Evolutionary conservation across 768 basidiomycete genomes (phyloP).

Genomic region (Cubamyces sp.): DNA sequence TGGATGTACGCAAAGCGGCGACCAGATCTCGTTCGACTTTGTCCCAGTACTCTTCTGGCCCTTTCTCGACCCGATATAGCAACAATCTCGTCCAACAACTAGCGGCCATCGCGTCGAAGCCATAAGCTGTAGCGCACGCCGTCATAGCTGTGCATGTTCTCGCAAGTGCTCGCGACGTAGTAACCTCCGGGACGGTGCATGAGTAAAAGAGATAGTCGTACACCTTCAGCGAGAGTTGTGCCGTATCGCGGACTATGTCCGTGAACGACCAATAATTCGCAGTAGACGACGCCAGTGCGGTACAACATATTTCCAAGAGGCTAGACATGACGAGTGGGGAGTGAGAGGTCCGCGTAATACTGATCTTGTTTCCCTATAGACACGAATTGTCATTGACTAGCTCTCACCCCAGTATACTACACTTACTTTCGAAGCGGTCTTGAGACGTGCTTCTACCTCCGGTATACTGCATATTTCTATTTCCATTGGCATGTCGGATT

Average conservation of each 20-base stretch:
- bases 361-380: background rate
- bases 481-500: background rate
- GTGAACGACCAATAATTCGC: constrained; percentile 53
- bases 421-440: background rate
- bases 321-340: constrained; percentile 52
- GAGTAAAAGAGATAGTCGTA: constrained; percentile 47
- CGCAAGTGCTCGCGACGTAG: constrained; percentile 45
- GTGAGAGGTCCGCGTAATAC: constrained; percentile 34
- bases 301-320: constrained; percentile 48
- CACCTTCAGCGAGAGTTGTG: constrained; percentile 45
- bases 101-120: constrained; percentile 6
- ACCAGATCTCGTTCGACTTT: constrained; percentile 26
- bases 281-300: constrained; percentile 46
- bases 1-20: constrained; percentile 22
- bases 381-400: background rate
- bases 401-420: background rate
- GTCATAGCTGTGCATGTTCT: constrained; percentile 40
- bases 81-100: constrained; percentile 20
- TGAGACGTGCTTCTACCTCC: background rate
- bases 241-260: constrained; percentile 50
- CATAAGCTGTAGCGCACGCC: background rate
- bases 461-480: background rate
- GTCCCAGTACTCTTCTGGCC: constrained; percentile 44
- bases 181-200: constrained; percentile 38
- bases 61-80: constrained; percentile 49